Evolutionary conservation across 139 green algal species (phyloP).

Genomic region (Marvania coccoides): DNA sequence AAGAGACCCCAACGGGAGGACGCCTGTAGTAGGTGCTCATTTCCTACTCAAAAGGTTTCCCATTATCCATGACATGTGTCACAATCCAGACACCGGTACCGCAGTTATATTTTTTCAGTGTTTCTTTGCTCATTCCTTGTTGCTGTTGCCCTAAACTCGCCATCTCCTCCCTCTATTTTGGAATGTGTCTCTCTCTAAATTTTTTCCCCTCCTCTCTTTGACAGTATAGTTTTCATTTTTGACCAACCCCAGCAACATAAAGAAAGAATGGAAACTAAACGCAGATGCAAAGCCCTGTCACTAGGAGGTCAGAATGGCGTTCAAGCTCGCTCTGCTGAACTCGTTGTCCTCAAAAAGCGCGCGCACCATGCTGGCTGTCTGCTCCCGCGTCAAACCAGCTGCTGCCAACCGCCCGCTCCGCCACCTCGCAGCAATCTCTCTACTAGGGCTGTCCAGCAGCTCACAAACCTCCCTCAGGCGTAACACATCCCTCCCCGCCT

Average conservation of each 20-base stretch:
- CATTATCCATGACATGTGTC: too few relatives aligned
- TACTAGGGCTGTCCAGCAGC: neutral
- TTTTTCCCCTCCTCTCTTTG: neutral
- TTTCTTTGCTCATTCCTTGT: too few relatives aligned
- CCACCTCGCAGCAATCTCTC: conserved; percentile 2
- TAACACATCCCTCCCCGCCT: neutral
- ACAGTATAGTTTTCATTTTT: too few relatives aligned
- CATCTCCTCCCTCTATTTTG: neutral
- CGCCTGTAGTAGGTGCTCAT: too few relatives aligned
- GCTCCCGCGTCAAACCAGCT: neutral
- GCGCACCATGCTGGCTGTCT: conserved; percentile 24
- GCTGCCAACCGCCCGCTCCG: neutral
- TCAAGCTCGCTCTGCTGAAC: neutral
- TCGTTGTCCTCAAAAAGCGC: conserved; percentile 45
- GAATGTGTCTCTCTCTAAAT: neutral
- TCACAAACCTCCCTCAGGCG: conserved; percentile 1
- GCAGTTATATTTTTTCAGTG: too few relatives aligned
- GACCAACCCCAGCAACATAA: neutral
- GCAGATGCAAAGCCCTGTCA: neutral
- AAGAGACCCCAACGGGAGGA: too few relatives aligned
- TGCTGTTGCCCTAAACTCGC: neutral
- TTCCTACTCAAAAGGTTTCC: too few relatives aligned
- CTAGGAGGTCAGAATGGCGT: neutral
- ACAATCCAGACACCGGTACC: too few relatives aligned
- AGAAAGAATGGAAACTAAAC: neutral